Evolutionary conservation across 257 asterid species (phyloP).

Genomic region (Capsicum pubescens): DNA sequence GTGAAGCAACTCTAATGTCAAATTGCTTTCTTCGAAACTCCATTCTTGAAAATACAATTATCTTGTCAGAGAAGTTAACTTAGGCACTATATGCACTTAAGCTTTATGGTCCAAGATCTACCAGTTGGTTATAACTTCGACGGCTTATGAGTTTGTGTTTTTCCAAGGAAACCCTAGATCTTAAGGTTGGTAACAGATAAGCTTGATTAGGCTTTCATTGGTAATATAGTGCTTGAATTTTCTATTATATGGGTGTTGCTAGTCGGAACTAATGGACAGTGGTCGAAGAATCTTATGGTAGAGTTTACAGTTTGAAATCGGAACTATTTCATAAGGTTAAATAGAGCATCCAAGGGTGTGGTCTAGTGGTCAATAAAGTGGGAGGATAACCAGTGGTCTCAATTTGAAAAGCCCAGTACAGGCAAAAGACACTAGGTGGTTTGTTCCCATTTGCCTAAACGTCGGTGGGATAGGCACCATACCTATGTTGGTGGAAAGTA

Average conservation of each 20-base stretch:
- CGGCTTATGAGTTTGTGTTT: slow-evolving; percentile 6
- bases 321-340: not conserved
- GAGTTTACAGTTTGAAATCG: not conserved
- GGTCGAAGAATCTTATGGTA: not conserved
- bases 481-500: not conserved
- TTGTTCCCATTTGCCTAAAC: not conserved
- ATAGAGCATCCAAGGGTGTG: too few relatives aligned
- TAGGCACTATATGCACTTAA: not conserved
- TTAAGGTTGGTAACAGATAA: not conserved
- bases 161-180: not conserved
- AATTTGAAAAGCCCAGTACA: too few relatives aligned
- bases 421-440: not conserved
- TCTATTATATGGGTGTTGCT: not conserved
- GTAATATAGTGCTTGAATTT: slow-evolving; percentile 5
- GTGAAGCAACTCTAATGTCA: not conserved
- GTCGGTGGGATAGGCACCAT: not conserved
- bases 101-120: not conserved
- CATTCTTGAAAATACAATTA: not conserved
- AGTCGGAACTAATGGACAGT: not conserved
- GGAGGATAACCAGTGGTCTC: too few relatives aligned
- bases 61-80: slow-evolving; percentile 20
- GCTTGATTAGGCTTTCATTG: not conserved
- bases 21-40: not conserved
- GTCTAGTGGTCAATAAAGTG: too few relatives aligned
- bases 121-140: not conserved